Evolutionary conservation across 78 protist genomes (phyloP).

Genomic region (Guillardia theta): DNA sequence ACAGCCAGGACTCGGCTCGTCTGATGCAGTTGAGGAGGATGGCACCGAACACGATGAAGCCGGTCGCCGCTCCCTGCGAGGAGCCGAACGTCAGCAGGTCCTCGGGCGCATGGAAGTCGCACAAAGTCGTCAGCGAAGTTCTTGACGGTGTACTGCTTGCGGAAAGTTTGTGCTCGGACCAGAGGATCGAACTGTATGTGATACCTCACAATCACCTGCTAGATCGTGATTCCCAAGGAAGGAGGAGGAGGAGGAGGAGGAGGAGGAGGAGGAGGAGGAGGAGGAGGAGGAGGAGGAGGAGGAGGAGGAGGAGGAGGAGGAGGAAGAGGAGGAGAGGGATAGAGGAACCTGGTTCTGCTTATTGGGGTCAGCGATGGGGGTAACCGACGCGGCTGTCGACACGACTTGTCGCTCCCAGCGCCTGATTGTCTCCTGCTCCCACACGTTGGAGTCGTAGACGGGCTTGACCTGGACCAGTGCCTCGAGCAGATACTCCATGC

Average conservation of each 20-base stretch:
- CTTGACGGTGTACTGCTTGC: neutral
- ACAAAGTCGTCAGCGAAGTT: neutral
- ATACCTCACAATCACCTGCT: conserved; percentile 8
- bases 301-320: no score
- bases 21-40: neutral
- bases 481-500: neutral
- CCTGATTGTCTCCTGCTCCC: neutral
- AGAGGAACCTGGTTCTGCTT: neutral
- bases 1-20: no score
- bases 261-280: no score
- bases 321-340: no score
- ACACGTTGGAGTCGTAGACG: neutral
- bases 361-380: neutral
- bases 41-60: neutral
- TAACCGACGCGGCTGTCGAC: neutral
- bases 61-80: neutral
- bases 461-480: neutral
- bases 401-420: conserved; percentile 20
- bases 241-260: no score
- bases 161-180: neutral
- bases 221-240: no score
- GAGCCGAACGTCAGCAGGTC: neutral
- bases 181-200: conserved; percentile 18
- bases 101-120: neutral
- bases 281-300: no score